A percentile compares a stretch with the other conserved stretches of the same genome.
Conservation (phyloP, 2,329 filamentous ascomycete species). For the Coniella vitis region DNA sequence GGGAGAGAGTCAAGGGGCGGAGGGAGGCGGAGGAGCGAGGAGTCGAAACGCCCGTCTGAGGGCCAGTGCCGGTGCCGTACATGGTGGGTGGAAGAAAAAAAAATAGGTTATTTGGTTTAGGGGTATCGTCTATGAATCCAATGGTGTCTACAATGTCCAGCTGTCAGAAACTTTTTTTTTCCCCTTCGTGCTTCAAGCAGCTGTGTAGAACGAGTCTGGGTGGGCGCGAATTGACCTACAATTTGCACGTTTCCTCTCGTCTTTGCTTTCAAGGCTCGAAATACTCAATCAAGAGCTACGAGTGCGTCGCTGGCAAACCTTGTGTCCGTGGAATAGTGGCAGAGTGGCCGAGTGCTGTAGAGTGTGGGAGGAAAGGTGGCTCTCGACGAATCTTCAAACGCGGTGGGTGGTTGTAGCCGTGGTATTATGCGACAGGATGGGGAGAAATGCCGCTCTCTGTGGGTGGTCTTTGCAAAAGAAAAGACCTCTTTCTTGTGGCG, state of each 20-base stretch:
- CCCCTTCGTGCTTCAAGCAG: no score
- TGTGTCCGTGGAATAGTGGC: background rate
- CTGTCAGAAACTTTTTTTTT: conserved; percentile 3
- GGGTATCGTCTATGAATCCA: conserved; percentile 36
- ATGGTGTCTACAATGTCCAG: background rate
- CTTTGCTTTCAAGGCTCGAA: conserved; percentile 10
- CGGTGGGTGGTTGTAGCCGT: background rate
- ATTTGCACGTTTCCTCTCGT: conserved; percentile 2
- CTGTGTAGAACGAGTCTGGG: no score
- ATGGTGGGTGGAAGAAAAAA: conserved; percentile 46
- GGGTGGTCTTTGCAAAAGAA: background rate
- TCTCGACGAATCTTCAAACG: background rate
- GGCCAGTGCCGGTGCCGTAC: conserved; percentile 78
- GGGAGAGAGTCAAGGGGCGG: conserved; percentile 80
- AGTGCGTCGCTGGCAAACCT: conserved; percentile 4
- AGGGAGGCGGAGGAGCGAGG: conserved; percentile 90
- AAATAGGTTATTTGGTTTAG: background rate
- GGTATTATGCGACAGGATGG: background rate
- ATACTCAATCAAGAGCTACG: conserved; percentile 17
- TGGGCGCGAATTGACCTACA: no score
- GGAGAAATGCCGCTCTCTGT: background rate
- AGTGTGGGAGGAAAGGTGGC: background rate
- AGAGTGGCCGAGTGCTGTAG: background rate
- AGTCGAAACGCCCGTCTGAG: conserved; percentile 94
- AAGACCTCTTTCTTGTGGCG: background rate